Percentiles rank a stretch among this genome's conserved stretches.
Evolutionary conservation across 2,329 filamentous ascomycete species (phyloP).

Genomic region (Phoma sp.): DNA sequence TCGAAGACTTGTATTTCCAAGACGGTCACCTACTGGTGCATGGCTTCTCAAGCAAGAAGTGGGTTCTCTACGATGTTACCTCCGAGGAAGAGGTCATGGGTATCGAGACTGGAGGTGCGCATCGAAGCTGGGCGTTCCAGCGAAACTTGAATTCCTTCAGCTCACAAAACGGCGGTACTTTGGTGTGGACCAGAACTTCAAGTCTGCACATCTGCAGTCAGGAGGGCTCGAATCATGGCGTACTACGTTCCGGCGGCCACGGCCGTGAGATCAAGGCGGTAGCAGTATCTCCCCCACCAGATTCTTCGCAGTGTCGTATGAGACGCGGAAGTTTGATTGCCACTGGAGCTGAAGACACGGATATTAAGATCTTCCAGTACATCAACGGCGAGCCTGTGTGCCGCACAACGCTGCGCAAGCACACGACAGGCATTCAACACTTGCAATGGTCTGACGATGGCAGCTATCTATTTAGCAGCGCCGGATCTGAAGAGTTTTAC

Average conservation of each 20-base stretch:
- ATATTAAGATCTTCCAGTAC: constrained; percentile 75
- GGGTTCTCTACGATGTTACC: constrained; percentile 82
- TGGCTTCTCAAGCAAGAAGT: constrained; percentile 80
- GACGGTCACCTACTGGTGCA: constrained; percentile 67
- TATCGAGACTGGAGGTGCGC: constrained; percentile 83
- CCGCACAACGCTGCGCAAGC: constrained; percentile 72
- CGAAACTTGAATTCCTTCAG: constrained; percentile 12
- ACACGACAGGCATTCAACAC: constrained; percentile 83
- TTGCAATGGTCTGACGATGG: constrained; percentile 74
- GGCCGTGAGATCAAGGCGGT: constrained; percentile 82
- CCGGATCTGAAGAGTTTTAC: constrained; percentile 84
- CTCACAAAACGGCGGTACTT: constrained; percentile 52
- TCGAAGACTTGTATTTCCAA: constrained; percentile 74
- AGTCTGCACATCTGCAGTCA: constrained; percentile 56
- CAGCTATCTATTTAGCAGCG: constrained; percentile 80
- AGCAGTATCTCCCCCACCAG: constrained; percentile 50
- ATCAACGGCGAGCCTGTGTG: constrained; percentile 50
- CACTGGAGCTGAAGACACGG: constrained; percentile 74
- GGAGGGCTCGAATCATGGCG: constrained; percentile 49
- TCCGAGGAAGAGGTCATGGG: constrained; percentile 71
- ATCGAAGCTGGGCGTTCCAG: constrained; percentile 74
- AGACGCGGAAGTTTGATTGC: constrained; percentile 58
- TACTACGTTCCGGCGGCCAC: constrained; percentile 74
- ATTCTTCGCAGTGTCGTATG: constrained; percentile 6
- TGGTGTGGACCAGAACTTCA: constrained; percentile 78